phyloP scores from a whole-genome alignment of 495 filamentous ascomycete species.

The Jackrogersella minutella region DNA sequence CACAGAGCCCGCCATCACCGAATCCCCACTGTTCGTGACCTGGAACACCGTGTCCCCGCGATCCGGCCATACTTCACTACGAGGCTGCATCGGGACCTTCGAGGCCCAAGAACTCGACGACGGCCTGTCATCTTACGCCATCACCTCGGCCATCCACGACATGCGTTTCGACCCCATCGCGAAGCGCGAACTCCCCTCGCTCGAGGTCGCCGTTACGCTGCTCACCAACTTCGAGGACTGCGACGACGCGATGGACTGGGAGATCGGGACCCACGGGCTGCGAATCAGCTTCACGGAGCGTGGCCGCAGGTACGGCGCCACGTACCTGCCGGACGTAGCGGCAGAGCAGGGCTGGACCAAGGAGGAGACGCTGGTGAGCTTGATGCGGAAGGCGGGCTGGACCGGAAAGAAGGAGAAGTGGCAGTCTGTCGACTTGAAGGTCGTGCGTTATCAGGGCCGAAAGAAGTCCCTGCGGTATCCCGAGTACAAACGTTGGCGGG shows the following conservation, averaged over 20 bases:
- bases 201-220: constrained; percentile 76
- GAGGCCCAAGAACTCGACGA: constrained; percentile 75
- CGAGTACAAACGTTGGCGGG: constrained; percentile 79
- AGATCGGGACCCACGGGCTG: constrained; percentile 82
- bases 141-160: constrained; percentile 91
- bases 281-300: constrained; percentile 77
- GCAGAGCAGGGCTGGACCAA: constrained; percentile 95
- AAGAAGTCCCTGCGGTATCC: constrained; percentile 72
- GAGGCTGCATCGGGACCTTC: constrained; percentile 97
- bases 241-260: constrained; percentile 81
- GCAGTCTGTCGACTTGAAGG: constrained; percentile 76
- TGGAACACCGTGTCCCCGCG: constrained; percentile 79
- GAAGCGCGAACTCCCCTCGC: constrained; percentile 68
- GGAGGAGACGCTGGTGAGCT: constrained; percentile 85
- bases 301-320: constrained; percentile 74
- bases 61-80: constrained; percentile 69
- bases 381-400: constrained; percentile 97
- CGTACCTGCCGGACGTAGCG: constrained; percentile 92
- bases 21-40: constrained; percentile 86
- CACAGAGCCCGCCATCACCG: constrained; percentile 38
- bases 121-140: constrained; percentile 81
- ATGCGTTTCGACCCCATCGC: constrained; percentile 81
- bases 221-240: constrained; percentile 79
- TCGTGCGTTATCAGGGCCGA: constrained; percentile 82
- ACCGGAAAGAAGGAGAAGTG: constrained; percentile 71